A percentile compares a stretch with the other conserved stretches of the same genome.
Conservation (phyloP, 148 eudicot genomes). For the Dysphania ambrosioides region DNA sequence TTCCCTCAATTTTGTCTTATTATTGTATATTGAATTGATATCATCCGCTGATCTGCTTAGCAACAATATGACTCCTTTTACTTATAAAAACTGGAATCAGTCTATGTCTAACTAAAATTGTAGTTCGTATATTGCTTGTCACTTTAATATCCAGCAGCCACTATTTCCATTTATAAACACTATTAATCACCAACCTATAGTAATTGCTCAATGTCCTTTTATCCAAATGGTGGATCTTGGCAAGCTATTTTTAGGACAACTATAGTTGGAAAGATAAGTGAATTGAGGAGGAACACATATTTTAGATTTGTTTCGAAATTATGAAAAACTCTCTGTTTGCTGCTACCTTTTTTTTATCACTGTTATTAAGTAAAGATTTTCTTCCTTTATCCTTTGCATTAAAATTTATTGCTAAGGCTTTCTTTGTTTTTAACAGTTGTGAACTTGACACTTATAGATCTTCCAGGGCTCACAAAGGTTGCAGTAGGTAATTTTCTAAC, state of each 20-base stretch:
- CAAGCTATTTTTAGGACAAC: no score
- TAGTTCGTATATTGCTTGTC: neutral
- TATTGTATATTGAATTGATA: no score
- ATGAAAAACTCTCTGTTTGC: neutral
- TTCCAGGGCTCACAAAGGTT: slow-evolving; percentile 97
- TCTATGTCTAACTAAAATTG: neutral
- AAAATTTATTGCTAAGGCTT: slow-evolving; percentile 10
- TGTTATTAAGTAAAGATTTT: no score
- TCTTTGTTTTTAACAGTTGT: slow-evolving; percentile 63
- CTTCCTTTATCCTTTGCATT: no score
- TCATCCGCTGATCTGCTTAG: no score
- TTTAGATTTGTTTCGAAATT: neutral
- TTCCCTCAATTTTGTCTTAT: no score
- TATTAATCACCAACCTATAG: no score
- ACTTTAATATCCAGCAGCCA: neutral
- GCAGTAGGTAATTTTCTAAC: slow-evolving; percentile 92
- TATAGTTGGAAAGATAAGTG: no score
- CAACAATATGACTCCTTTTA: no score
- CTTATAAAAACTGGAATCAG: no score
- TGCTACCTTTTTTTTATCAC: neutral
- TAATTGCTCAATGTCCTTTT: neutral
- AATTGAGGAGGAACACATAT: no score
- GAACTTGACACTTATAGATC: slow-evolving; percentile 97
- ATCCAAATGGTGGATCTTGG: neutral
- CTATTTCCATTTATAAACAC: no score